These are phyloP conservation scores for Aspergillus arachidicola DNA, from an alignment of 2,329 filamentous ascomycete genomes.

Conservation along the genomic window DNA sequence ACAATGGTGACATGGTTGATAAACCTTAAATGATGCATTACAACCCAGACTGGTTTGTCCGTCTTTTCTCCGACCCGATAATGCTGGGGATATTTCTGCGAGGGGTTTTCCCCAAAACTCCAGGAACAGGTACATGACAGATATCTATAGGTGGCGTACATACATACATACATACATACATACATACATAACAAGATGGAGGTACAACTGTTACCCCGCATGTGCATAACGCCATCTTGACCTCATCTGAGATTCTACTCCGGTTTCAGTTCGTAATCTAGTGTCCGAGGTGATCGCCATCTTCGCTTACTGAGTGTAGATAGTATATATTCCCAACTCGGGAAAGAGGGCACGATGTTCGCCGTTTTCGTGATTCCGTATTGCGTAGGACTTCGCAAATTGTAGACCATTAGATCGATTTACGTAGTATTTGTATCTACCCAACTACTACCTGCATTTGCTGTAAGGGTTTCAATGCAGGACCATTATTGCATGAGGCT, in stretches of 20 bases:
- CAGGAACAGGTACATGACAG: neutral
- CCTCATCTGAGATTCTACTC: constrained; percentile 1
- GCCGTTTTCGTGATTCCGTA: neutral
- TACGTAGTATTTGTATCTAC: neutral
- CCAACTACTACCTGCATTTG: neutral
- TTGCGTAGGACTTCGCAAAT: too few species aligned
- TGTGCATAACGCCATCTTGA: constrained; percentile 13
- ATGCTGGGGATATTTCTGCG: neutral
- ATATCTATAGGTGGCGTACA: neutral
- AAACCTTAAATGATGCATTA: neutral
- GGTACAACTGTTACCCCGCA: constrained; percentile 7
- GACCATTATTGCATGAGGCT: neutral
- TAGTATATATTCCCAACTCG: neutral
- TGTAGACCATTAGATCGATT: neutral
- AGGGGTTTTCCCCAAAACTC: neutral
- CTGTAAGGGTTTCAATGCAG: neutral
- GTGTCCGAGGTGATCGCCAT: neutral
- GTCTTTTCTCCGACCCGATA: neutral
- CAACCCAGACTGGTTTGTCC: neutral
- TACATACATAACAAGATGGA: neutral
- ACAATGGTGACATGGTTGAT: neutral
- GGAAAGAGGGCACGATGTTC: neutral
- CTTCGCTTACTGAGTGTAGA: neutral
- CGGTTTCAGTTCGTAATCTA: neutral
- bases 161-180: neutral